These are phyloP conservation scores for Rheum nobile DNA, from an alignment of 148 eudicot genomes.

Conservation along the genomic window DNA sequence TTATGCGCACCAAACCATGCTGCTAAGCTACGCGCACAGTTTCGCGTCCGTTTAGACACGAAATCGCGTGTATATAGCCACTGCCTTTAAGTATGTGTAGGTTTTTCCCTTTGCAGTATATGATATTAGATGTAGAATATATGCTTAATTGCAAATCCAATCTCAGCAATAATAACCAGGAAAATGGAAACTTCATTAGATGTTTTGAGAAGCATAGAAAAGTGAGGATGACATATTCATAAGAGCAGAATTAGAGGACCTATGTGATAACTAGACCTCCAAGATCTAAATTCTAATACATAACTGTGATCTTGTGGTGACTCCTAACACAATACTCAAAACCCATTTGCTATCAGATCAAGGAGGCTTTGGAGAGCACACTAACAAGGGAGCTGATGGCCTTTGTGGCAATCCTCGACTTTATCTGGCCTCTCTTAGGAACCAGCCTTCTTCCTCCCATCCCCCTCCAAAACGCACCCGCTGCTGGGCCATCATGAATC, in stretches of 20 bases:
- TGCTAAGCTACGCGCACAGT: too few species aligned
- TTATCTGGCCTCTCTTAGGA: slow-evolving; percentile 29
- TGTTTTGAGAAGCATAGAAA: not conserved
- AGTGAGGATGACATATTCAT: not conserved
- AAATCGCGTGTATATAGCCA: too few species aligned
- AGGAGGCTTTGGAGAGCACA: slow-evolving; percentile 8
- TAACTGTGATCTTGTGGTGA: not conserved
- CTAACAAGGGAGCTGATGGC: slow-evolving; percentile 17
- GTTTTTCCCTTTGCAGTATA: too few species aligned
- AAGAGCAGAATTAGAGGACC: not conserved
- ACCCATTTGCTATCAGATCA: not conserved
- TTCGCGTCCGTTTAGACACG: too few species aligned
- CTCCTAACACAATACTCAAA: not conserved
- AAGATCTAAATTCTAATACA: not conserved
- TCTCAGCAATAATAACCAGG: not conserved
- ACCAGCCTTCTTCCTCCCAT: slow-evolving; percentile 1
- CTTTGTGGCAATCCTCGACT: slow-evolving; percentile 23
- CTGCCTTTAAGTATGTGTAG: too few species aligned
- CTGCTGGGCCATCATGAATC: slow-evolving; percentile 4
- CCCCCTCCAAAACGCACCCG: not conserved
- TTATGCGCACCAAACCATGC: too few species aligned
- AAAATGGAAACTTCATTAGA: not conserved
- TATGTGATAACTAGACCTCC: slow-evolving; percentile 3
- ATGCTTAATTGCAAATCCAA: too few species aligned
- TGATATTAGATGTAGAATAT: too few species aligned